Base-by-base conservation (phyloP, 202 grass and related monocot genomes). In the Eragrostis tef region DNA sequence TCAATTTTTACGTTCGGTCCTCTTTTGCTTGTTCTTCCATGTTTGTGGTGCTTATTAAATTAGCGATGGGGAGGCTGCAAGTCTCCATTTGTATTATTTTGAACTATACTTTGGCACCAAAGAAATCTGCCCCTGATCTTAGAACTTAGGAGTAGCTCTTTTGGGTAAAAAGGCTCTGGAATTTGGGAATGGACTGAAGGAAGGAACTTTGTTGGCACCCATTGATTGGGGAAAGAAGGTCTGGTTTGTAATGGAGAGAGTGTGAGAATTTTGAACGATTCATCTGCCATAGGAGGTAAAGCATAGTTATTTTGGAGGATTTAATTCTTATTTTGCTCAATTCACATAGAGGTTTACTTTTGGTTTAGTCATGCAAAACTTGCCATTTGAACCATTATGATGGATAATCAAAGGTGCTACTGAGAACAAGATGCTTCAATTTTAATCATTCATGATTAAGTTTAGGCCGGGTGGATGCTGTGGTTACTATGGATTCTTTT, bases 321-420 rank as follows among this genome's bases (percentile, higher is more conserved):
- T 51, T 11, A 51, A 21, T 21, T 52, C 15, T 6, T 52, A 41
- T 41, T 27, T 74, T 73, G 13, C 39, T 49, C 60, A 58, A 13
- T 52, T 74, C 58, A 66, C 9, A 66, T 66, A 43, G 64, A 49
- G 0, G 11, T 11, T 13, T 11, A 42, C 16, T 3, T 46, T 53
- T 67, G 57, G 17, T 9, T 16, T 58, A 16, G 27, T 48, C 36
- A 59, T 75, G 36, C 21, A 70, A 57, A 76, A 53, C 9, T 67
- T 83, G 10, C 71, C 34, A 67, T 76, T 45, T 75, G 6, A 84
- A 22, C 58, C 58, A 16, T 53, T 58, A 6, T 58, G n/a, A 68
- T 67, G 63, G 63, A 17, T 68, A 43, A 9, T 21, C 17, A n/a
- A 64, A 64, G 20, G 48, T 29, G 3, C 22, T 41, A 44, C 56